Conservation (phyloP, 192 early-diverging fungal genomes). For the Coemansia sp. region DNA sequence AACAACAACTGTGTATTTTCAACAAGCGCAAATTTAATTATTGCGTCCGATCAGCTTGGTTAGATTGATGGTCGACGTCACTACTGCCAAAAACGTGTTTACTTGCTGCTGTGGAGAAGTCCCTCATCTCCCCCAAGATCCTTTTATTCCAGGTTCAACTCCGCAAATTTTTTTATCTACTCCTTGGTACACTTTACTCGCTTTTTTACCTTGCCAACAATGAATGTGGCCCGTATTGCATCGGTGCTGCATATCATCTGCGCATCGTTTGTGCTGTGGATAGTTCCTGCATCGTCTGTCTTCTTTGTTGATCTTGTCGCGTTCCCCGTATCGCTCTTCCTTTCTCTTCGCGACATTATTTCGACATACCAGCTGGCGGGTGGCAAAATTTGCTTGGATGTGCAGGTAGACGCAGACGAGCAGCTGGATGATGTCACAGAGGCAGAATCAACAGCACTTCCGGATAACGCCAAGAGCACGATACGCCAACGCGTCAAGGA, state of each 20-base stretch:
- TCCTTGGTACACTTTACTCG: background rate
- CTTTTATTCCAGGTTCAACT: background rate
- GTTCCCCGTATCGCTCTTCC: conserved; percentile 41
- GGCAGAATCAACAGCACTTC: background rate
- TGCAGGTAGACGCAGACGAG: background rate
- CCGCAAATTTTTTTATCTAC: background rate
- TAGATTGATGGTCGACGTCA: background rate
- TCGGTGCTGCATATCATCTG: conserved; percentile 36
- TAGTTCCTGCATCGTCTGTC: conserved; percentile 29
- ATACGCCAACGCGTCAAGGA: background rate
- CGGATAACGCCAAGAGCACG: background rate
- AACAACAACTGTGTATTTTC: background rate
- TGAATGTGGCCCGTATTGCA: conserved; percentile 20
- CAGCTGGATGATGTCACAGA: background rate
- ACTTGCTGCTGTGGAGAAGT: background rate
- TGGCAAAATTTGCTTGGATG: background rate
- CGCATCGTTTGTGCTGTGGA: conserved; percentile 37
- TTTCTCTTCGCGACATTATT: conserved; percentile 32
- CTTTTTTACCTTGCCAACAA: background rate
- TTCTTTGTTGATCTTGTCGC: conserved; percentile 44
- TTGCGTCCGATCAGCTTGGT: background rate
- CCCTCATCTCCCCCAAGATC: conserved; percentile 1
- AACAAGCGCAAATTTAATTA: background rate
- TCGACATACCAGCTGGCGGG: background rate
- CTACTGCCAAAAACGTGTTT: background rate